Percentiles rank a stretch among this genome's conserved stretches.
Conservation (phyloP, 208 protist species). For the Crithidia sp. region DNA sequence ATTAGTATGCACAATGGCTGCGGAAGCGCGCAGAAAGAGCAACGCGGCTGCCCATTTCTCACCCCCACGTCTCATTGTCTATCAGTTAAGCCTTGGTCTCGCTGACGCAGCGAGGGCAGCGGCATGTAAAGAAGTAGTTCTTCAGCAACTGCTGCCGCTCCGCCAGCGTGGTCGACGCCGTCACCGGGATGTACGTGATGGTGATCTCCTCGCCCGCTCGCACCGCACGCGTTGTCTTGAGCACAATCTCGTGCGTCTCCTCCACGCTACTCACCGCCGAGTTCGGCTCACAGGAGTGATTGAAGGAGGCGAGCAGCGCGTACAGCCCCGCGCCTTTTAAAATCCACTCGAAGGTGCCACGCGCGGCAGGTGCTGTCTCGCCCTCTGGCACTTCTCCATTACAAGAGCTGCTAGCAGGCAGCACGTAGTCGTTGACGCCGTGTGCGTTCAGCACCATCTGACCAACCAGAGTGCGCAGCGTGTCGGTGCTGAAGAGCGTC, state of each 20-base stretch:
- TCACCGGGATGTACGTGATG: conserved; percentile 84
- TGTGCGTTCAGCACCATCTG: conserved; percentile 80
- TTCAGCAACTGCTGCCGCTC: conserved; percentile 51
- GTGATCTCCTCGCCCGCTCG: conserved; percentile 59
- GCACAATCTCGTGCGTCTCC: conserved; percentile 68
- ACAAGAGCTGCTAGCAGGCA: neutral
- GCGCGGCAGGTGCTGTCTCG: neutral
- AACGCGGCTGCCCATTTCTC: too few relatives aligned
- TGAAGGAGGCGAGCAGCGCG: conserved; percentile 72
- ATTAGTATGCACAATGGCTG: too few relatives aligned
- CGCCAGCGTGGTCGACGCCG: conserved; percentile 3
- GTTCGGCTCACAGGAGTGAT: conserved; percentile 84
- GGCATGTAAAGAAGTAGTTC: conserved; percentile 82
- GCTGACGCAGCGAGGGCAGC: conserved; percentile 52
- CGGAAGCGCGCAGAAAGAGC: too few relatives aligned
- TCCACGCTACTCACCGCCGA: conserved; percentile 40
- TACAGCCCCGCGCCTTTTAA: conserved; percentile 82
- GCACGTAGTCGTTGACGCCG: conserved; percentile 62
- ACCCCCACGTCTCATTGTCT: too few relatives aligned
- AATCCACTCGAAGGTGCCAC: conserved; percentile 40
- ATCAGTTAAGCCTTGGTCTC: conserved; percentile 11
- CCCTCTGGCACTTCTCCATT: too few relatives aligned
- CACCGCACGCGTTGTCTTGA: conserved; percentile 54
- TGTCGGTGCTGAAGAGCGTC: conserved; percentile 54
- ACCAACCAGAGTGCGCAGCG: conserved; percentile 68